These are phyloP conservation scores for Xerocomus amazonicus DNA, from an alignment of 1,284 basidiomycete genomes.

Conservation along the genomic window DNA sequence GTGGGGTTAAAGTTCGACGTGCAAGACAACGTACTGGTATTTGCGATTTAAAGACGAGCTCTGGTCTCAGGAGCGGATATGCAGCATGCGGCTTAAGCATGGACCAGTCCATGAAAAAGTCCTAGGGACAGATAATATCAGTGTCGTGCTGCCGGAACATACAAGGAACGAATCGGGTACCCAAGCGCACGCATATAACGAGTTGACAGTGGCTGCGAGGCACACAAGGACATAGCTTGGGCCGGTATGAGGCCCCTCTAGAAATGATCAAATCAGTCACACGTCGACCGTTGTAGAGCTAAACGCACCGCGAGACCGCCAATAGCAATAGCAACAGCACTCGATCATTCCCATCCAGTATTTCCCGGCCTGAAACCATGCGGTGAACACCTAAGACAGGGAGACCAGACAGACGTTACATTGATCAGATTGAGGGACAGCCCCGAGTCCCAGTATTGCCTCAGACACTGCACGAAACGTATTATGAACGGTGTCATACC, in stretches of 20 bases:
- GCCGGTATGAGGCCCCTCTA: constrained; percentile 36
- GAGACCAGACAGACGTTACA: constrained; percentile 39
- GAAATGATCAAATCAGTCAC: not conserved
- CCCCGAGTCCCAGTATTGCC: constrained; percentile 79
- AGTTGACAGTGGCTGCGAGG: constrained; percentile 59
- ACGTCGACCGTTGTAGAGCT: constrained; percentile 13
- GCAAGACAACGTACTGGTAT: constrained; percentile 47
- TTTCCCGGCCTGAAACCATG: constrained; percentile 66
- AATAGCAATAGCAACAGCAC: not conserved
- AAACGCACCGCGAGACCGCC: constrained; percentile 41
- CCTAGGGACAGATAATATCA: constrained; percentile 39
- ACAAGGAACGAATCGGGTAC: constrained; percentile 39
- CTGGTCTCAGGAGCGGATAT: constrained; percentile 65
- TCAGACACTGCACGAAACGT: constrained; percentile 83
- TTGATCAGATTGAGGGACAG: constrained; percentile 83
- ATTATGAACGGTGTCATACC: constrained; percentile 61
- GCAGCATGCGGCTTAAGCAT: constrained; percentile 57
- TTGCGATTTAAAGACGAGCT: constrained; percentile 67
- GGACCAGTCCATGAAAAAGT: constrained; percentile 81
- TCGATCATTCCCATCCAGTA: constrained; percentile 66
- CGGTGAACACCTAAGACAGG: constrained; percentile 4
- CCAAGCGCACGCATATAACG: constrained; percentile 76
- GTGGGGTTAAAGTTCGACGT: not conserved
- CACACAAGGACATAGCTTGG: constrained; percentile 60
- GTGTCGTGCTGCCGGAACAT: not conserved